Base-by-base conservation (phyloP, 1,284 basidiomycete species). In the Ceraceosorus bombacis region DNA sequence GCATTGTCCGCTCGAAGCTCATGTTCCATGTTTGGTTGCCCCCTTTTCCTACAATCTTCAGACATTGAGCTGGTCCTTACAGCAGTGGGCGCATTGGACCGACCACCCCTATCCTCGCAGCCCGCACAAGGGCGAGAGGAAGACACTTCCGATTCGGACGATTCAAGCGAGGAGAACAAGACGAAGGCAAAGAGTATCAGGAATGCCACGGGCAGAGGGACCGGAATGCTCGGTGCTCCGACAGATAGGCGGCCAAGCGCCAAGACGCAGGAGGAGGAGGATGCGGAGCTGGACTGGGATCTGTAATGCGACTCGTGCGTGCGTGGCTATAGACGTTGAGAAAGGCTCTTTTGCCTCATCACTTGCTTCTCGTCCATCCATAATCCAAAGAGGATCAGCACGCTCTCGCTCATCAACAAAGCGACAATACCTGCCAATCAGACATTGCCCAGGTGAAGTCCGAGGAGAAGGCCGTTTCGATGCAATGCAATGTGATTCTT, bases 271-370 rank as follows among this genome's bases (percentile, higher is more conserved):
- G 67, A 72, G 49, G 72, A 77, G 15, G 60, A 70, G 53, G 74
- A 77, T 50, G 74, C 65, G 17, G 75, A 77, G 46, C 60, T 77
- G 6, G 75, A 77, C 54, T 77, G 75, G 75, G 75, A 77, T 55
- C 51, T 67, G 57, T 71, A 65, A 27, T 27, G 27, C 27, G 27
- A 27, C 27, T 27, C 27, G 27, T 27, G 27, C 27, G 27, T 27
- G 27, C 27, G 27, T 27, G 27, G 27, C 27, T 27, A 27, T 27
- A 27, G 27, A 27, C 27, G 27, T 27, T 27, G 27, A 27, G 27
- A 27, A 27, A 27, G 27, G 27, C 27, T 1, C 27, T 27, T 27
- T 27, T 27, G 27, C 27, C 27, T 27, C 27, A 27, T 27, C 27
- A 27, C 27, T 27, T 3, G 27, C 27, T 27, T 27, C 27, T 27